Conservation (phyloP, 2,329 filamentous ascomycete genomes). For the Botrytis aclada region DNA sequence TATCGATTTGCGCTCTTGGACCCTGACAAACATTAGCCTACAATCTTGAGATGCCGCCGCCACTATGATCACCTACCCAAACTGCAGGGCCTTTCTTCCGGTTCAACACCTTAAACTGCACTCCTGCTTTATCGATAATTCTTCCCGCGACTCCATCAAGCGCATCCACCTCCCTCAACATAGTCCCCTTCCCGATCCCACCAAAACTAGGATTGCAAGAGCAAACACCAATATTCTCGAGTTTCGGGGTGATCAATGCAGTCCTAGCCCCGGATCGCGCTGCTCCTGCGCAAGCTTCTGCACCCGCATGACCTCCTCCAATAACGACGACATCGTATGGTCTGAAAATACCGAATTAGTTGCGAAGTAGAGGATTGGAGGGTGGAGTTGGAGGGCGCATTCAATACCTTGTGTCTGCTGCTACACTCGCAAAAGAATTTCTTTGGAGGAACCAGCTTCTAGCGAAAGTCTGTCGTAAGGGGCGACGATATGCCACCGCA, state of each 20-base stretch:
- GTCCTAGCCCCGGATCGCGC: constrained; percentile 86
- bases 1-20: constrained; percentile 92
- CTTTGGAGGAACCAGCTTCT: constrained; percentile 13
- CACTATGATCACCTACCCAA: constrained; percentile 52
- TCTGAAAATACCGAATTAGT: constrained; percentile 20
- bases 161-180: constrained; percentile 92
- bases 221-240: constrained; percentile 88
- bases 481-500: constrained; percentile 20
- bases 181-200: constrained; percentile 97
- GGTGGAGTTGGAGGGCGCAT: neutral
- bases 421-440: constrained; percentile 17
- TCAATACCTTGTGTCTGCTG: constrained; percentile 16
- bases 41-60: neutral
- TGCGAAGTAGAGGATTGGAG: neutral
- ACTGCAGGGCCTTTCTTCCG: constrained; percentile 88
- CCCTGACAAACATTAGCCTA: constrained; percentile 47
- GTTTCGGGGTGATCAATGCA: constrained; percentile 81
- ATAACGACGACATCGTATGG: constrained; percentile 89
- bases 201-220: constrained; percentile 97
- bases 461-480: neutral
- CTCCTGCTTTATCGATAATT: constrained; percentile 87
- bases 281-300: constrained; percentile 88
- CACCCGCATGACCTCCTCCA: constrained; percentile 91
- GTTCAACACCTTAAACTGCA: constrained; percentile 93
- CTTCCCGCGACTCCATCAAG: constrained; percentile 85